A percentile compares a stretch with the other conserved stretches of the same genome.
Conservation (phyloP, 2,329 filamentous ascomycete species). For the Fusarium sp. region DNA sequence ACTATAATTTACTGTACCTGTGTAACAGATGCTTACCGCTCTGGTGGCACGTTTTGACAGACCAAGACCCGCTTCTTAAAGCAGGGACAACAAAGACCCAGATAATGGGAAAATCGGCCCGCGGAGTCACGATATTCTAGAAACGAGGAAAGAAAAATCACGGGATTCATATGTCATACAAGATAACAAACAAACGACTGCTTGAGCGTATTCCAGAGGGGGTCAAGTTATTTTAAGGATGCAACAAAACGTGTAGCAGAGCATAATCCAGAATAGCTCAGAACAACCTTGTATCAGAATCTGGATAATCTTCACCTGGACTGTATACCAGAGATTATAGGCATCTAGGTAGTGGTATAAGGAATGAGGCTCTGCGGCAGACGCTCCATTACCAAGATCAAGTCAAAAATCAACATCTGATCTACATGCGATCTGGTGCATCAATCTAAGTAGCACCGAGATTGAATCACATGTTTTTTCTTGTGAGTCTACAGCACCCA, state of each 20-base stretch:
- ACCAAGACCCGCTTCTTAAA: constrained; percentile 11
- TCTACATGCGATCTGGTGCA: constrained; percentile 28
- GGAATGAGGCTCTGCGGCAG: constrained; percentile 30
- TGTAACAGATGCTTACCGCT: neutral
- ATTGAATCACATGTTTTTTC: constrained; percentile 32
- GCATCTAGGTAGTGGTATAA: neutral
- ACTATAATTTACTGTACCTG: neutral
- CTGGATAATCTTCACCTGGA: neutral
- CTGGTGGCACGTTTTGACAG: neutral
- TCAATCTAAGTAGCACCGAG: constrained; percentile 27
- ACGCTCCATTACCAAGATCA: constrained; percentile 6
- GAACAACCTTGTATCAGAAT: neutral
- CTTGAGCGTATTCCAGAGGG: neutral
- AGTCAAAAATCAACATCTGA: constrained; percentile 30
- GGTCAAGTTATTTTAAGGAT: constrained; percentile 4
- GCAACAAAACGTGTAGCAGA: neutral
- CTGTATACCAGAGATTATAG: neutral
- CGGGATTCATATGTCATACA: constrained; percentile 23
- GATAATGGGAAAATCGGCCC: constrained; percentile 28
- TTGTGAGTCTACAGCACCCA: neutral
- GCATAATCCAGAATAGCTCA: neutral
- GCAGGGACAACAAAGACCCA: constrained; percentile 13
- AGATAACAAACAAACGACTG: neutral
- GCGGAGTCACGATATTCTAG: constrained; percentile 27
- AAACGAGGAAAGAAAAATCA: constrained; percentile 18